Percentiles rank a stretch among this genome's conserved stretches.
These are phyloP conservation scores for Ulota crispa DNA, from an alignment of 225 moss, liverwort and hornwort species.

Conservation along the genomic window DNA sequence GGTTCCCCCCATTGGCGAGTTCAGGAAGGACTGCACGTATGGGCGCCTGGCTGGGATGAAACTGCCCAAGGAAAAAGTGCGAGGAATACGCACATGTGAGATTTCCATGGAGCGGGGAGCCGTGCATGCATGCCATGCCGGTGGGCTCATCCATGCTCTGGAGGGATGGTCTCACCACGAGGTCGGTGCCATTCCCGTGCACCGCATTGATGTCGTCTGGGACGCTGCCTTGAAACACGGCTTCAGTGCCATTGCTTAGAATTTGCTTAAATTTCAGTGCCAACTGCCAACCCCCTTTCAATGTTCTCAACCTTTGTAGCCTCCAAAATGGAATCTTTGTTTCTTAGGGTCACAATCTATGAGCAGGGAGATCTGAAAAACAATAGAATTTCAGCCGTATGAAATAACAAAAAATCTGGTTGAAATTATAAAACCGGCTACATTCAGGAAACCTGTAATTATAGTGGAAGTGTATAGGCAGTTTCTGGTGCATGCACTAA, in stretches of 20 bases:
- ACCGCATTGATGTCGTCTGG: slow-evolving; percentile 51
- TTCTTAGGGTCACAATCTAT: no score
- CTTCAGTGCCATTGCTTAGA: slow-evolving; percentile 24
- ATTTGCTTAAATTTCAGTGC: no score
- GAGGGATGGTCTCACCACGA: slow-evolving; percentile 60
- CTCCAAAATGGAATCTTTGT: no score
- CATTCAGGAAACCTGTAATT: no score
- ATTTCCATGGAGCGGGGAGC: slow-evolving; percentile 48
- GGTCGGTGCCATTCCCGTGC: slow-evolving; percentile 43
- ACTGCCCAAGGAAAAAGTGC: slow-evolving; percentile 53
- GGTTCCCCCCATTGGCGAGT: slow-evolving; percentile 59
- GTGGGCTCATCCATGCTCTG: slow-evolving; percentile 50
- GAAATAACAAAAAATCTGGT: no score
- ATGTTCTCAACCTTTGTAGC: no score
- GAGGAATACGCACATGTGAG: slow-evolving; percentile 75
- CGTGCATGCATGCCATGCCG: slow-evolving; percentile 57
- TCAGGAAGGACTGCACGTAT: slow-evolving; percentile 73
- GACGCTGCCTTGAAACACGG: slow-evolving; percentile 50
- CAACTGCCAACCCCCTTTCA: no score
- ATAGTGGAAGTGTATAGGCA: no score
- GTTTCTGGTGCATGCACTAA: no score
- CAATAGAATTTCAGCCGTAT: no score
- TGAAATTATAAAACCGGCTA: no score
- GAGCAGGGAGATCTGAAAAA: no score
- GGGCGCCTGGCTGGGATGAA: slow-evolving; percentile 73